A percentile compares a stretch with the other conserved stretches of the same genome.
Evolutionary conservation across 2,329 filamentous ascomycete species (phyloP).

Genomic region (Trichoderma guizhouense): DNA sequence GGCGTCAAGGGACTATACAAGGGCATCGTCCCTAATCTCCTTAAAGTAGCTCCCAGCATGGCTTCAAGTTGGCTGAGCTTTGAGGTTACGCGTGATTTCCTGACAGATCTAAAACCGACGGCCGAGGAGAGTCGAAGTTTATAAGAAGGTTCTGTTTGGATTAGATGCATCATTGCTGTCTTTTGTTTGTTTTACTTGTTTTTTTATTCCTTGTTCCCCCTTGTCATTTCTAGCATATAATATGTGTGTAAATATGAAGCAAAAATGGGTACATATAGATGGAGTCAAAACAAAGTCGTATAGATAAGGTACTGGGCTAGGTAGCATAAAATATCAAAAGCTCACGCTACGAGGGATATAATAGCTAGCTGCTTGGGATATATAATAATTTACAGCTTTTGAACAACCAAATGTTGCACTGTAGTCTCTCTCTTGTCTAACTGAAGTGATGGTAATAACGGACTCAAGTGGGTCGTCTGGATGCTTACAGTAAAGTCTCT

Average conservation of each 20-base stretch:
- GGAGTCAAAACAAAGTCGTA: background rate
- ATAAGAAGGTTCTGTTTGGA: background rate
- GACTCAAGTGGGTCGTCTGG: background rate
- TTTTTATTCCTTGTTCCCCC: background rate
- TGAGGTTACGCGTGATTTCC: constrained; percentile 85
- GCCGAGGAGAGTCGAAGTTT: background rate
- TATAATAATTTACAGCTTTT: background rate
- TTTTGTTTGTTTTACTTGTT: background rate
- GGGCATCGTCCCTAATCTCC: constrained; percentile 87
- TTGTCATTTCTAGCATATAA: background rate
- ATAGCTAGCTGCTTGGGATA: background rate
- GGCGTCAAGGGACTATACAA: constrained; percentile 88
- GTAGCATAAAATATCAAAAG: constrained; percentile 10
- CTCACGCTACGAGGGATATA: constrained; percentile 1
- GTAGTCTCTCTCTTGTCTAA: too few species aligned
- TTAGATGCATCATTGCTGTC: background rate
- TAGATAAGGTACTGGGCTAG: background rate
- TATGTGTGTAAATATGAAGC: background rate
- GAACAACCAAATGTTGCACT: background rate
- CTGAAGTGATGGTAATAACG: background rate
- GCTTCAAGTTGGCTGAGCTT: constrained; percentile 98
- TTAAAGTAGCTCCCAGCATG: constrained; percentile 98
- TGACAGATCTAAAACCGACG: constrained; percentile 56
- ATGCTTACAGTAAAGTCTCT: background rate
- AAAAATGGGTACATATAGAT: constrained; percentile 14